Evolutionary conservation across 2,329 filamentous ascomycete genomes (phyloP).

Genomic region (Apiospora phragmitis): DNA sequence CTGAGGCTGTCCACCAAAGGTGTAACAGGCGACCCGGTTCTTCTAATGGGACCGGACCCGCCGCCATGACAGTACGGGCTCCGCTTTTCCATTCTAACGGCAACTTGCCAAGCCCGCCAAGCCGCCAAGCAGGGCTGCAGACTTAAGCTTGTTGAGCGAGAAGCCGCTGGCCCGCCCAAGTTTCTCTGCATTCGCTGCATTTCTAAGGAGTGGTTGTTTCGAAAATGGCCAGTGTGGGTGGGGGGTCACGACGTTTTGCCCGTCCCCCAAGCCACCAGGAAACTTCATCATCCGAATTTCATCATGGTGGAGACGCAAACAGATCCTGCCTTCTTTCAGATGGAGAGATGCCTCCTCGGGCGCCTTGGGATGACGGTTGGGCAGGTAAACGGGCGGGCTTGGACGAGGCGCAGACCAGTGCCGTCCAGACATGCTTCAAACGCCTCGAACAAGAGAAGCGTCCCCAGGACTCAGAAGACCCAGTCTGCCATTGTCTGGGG

Average conservation of each 20-base stretch:
- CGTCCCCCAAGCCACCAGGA: background rate
- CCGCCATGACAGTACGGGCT: background rate
- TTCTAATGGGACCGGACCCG: background rate
- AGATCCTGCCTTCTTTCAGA: background rate
- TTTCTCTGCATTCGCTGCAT: background rate
- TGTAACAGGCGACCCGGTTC: slow-evolving; percentile 1
- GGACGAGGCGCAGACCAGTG: background rate
- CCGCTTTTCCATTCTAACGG: background rate
- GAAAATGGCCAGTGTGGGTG: background rate
- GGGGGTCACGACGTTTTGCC: background rate
- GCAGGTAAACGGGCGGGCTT: background rate
- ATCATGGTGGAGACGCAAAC: background rate
- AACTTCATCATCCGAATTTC: slow-evolving; percentile 6
- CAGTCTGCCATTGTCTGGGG: background rate
- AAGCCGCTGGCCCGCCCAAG: background rate
- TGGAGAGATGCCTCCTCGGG: background rate
- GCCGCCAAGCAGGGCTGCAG: background rate
- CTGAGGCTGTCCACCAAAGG: background rate
- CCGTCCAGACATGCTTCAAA: slow-evolving; percentile 1
- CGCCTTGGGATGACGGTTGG: background rate
- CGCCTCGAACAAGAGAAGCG: background rate
- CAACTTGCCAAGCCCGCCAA: slow-evolving; percentile 3
- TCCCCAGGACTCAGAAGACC: too few relatives aligned
- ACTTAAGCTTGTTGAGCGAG: slow-evolving; percentile 5
- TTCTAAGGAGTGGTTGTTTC: background rate